These are phyloP conservation scores for Blastocladiella emersonii DNA, from an alignment of 371 early-diverging fungal genomes.

Conservation along the genomic window DNA sequence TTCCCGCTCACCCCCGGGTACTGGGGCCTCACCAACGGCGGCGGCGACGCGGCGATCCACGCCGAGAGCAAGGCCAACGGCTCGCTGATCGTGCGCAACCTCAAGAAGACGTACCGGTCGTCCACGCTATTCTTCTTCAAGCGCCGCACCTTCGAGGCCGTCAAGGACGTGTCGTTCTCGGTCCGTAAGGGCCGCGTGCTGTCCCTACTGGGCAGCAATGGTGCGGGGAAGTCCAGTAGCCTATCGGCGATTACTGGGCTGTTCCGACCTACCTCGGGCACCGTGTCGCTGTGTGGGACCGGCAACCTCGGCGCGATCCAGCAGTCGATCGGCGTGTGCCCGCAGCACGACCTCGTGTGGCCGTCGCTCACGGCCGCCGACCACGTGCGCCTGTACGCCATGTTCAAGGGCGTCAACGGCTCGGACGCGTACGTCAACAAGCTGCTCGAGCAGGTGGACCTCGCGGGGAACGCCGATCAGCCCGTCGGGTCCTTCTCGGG, in stretches of 20 bases:
- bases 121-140: background rate
- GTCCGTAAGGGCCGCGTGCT: conserved; percentile 4
- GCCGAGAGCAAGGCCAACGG: background rate
- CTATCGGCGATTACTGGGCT: conserved; percentile 7
- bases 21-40: conserved; percentile 3
- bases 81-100: background rate
- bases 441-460: background rate
- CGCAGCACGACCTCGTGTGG: conserved; percentile 26
- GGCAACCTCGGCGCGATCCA: conserved; percentile 16
- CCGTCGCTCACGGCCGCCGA: conserved; percentile 17
- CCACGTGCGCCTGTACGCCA: background rate
- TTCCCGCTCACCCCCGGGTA: background rate
- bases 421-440: background rate
- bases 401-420: background rate
- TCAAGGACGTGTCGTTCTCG: background rate
- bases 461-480: background rate
- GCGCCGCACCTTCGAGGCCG: background rate
- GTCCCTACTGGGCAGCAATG: conserved; percentile 14
- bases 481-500: conserved; percentile 2
- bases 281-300: conserved; percentile 9
- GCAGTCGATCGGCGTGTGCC: conserved; percentile 22
- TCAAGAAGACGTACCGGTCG: background rate
- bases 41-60: background rate
- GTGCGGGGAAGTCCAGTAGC: conserved; percentile 9
- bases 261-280: conserved; percentile 6